Conservation (phyloP, 169 alveolate species). For the Cryptosporidium xiaoi region DNA sequence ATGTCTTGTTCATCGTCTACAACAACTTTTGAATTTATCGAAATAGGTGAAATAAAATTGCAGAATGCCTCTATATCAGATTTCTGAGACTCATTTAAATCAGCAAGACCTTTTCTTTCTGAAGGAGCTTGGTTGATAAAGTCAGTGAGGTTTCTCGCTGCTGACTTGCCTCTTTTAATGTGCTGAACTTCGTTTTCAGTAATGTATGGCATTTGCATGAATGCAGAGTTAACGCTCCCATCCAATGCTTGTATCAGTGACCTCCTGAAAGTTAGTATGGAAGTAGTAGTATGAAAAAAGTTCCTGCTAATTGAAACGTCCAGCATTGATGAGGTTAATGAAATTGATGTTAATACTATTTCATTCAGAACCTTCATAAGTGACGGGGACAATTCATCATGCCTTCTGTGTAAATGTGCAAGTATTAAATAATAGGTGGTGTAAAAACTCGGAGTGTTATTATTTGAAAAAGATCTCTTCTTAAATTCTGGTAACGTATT, state of each 20-base stretch:
- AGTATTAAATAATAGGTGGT: slow-evolving; percentile 35
- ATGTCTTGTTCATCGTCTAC: slow-evolving; percentile 89
- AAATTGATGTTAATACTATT: slow-evolving; percentile 9
- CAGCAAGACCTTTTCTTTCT: slow-evolving; percentile 83
- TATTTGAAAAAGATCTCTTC: slow-evolving; percentile 34
- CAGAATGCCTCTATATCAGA: slow-evolving; percentile 87
- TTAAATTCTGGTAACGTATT: slow-evolving; percentile 47
- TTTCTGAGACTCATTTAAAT: slow-evolving; percentile 81
- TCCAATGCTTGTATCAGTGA: slow-evolving; percentile 89
- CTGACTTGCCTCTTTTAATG: slow-evolving; percentile 83
- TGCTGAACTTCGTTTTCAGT: slow-evolving; percentile 81
- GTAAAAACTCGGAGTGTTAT: slow-evolving; percentile 26
- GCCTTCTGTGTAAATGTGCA: slow-evolving; percentile 55
- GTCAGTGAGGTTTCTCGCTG: slow-evolving; percentile 83
- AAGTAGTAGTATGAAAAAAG: slow-evolving; percentile 50
- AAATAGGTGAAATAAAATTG: slow-evolving; percentile 81
- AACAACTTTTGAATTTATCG: slow-evolving; percentile 81
- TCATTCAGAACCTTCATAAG: slow-evolving; percentile 15
- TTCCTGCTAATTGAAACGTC: slow-evolving; percentile 63
- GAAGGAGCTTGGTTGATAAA: slow-evolving; percentile 84
- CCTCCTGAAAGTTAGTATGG: slow-evolving; percentile 87
- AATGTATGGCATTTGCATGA: slow-evolving; percentile 90
- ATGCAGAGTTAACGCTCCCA: slow-evolving; percentile 81
- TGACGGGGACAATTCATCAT: slow-evolving; percentile 28
- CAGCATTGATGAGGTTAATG: slow-evolving; percentile 49